Percentiles rank a stretch among this genome's conserved stretches.
phyloP scores from a whole-genome alignment of 2,329 filamentous ascomycete species.

The Periconia sp. region DNA sequence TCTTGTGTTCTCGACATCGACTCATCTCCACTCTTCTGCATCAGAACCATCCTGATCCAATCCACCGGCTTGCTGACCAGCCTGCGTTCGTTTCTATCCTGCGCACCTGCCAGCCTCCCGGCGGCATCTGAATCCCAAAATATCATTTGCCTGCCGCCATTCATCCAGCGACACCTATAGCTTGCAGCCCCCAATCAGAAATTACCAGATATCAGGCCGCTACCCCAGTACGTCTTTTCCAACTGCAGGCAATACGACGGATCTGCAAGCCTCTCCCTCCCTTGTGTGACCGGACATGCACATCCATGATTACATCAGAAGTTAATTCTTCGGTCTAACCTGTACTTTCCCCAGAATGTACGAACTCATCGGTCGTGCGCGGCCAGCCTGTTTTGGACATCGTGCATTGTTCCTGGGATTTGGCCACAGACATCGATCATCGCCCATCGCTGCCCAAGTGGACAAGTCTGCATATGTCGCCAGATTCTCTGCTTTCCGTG shows the following conservation, averaged over 20 bases:
- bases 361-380: constrained; percentile 14
- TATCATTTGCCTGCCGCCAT: neutral
- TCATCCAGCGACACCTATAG: constrained; percentile 6
- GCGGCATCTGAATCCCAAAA: too few species aligned
- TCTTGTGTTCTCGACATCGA: neutral
- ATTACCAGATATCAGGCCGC: constrained; percentile 12
- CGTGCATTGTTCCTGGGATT: too few species aligned
- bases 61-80: neutral
- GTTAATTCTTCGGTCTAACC: constrained; percentile 25
- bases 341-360: constrained; percentile 18
- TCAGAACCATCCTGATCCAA: neutral
- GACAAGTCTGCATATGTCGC: neutral
- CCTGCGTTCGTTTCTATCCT: too few species aligned
- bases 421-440: neutral
- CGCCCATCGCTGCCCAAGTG: neutral
- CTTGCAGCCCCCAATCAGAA: constrained; percentile 9
- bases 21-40: neutral
- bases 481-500: neutral
- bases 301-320: constrained; percentile 33
- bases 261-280: constrained; percentile 25
- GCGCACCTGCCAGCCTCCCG: too few species aligned
- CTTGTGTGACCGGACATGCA: constrained; percentile 18
- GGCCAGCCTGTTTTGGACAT: constrained; percentile 8
- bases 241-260: constrained; percentile 15
- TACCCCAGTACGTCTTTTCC: constrained; percentile 33